Evolutionary conservation across 441 rosid species (phyloP), one percentile per base, ranked within the genome.

Genomic region (Kokia cookei): DNA sequence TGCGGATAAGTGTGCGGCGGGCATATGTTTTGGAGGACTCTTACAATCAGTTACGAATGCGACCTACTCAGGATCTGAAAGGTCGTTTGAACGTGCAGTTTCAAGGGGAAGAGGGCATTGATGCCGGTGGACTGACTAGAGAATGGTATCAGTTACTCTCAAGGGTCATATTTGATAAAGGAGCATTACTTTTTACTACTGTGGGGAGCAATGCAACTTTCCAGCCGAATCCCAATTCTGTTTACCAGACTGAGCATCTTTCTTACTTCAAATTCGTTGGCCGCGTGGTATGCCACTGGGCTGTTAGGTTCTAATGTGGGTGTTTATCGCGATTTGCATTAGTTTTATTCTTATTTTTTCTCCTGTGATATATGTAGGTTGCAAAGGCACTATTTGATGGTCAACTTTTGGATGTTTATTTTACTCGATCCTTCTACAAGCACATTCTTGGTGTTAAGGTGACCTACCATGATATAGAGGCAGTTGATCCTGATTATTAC

Each of bases 41-140:
- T 2, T 96, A 93, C 85, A 93, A 96, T 84, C 98, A 96, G 85
- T 84, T 96, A 81, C 88, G 99, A 43, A 92, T 96, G 98, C 90
- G 98, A 66, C 86, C 99, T 78, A 86, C 82, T 67, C 96, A 84
- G 77, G 99, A 96, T 85, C 83, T 96, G 77, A 96, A 85, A 82
- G 99, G 99, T 79, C 90, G 99, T 69, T 78, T 94, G 79, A 96
- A 91, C 32, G 98, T 96, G 77, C 97, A 92, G 79, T 96, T 96
- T 83, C 99, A 94, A 85, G 98, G 98, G 78, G 99, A 96, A 73
- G 99, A 96, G 83, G 99, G 99, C 73, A 92, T 96, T 80, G 99
- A 96, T 89, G 99, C 99, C 51, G 99, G 99, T 47, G 99, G 99
- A 54, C 87, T 96, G 78, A 96, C 98, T 7, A 85, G 99, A 79